These are phyloP conservation scores for Tolypocladium album DNA, from an alignment of 2,329 filamentous ascomycete genomes.

Conservation along the genomic window DNA sequence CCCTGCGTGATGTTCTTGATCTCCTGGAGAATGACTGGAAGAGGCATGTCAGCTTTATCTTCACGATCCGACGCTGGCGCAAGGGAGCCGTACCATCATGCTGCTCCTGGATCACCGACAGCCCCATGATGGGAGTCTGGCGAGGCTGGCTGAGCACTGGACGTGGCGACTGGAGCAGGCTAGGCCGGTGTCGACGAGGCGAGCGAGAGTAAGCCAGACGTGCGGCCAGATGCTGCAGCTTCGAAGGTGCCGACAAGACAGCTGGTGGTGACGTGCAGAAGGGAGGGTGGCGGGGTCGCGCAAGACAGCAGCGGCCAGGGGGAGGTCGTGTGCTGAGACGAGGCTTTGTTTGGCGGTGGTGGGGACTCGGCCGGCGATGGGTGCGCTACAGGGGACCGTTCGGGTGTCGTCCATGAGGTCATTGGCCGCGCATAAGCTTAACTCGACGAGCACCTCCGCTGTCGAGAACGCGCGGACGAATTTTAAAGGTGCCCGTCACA, in stretches of 20 bases:
- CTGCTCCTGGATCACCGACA: constrained; percentile 79
- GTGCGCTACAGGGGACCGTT: not conserved
- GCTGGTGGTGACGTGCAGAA: not conserved
- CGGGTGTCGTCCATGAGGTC: not conserved
- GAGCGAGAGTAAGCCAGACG: not conserved
- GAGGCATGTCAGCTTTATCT: not conserved
- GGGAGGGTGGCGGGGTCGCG: constrained; percentile 1
- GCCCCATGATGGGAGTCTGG: constrained; percentile 54
- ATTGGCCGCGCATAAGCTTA: not conserved
- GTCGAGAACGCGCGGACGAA: not conserved
- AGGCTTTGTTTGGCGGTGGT: not conserved
- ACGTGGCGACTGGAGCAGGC: not conserved
- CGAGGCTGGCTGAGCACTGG: constrained; percentile 8
- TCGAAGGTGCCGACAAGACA: not conserved
- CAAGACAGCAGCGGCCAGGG: not conserved
- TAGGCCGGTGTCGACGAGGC: not conserved
- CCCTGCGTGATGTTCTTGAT: constrained; percentile 70
- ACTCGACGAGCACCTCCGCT: not conserved
- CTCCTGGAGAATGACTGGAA: constrained; percentile 25
- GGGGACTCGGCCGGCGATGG: not conserved
- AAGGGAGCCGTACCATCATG: constrained; percentile 30
- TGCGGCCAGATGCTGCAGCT: not conserved
- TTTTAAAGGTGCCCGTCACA: not conserved
- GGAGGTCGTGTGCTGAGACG: not conserved
- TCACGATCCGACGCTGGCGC: not conserved